Conservation (phyloP, 73 alveolate genomes). For the Tetrahymena elliotti region DNA sequence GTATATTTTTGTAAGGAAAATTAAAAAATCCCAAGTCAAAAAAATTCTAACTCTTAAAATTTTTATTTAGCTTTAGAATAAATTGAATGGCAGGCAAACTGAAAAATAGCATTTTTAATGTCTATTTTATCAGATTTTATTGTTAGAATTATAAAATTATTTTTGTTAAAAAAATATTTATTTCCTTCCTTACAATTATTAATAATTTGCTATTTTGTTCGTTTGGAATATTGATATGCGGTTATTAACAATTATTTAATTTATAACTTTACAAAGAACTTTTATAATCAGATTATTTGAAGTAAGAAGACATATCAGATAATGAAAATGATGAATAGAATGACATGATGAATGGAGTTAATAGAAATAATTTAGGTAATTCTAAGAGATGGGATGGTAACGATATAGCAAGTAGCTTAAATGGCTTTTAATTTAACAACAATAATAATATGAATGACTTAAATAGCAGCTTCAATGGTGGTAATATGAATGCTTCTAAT, state of each 20-base stretch:
- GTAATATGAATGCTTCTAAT: background rate
- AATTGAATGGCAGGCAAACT: too few relatives aligned
- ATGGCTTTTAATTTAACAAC: background rate
- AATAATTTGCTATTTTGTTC: background rate
- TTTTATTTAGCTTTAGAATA: too few relatives aligned
- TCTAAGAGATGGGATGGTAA: background rate
- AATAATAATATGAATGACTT: background rate
- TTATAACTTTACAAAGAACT: background rate
- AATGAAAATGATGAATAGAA: background rate
- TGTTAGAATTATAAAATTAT: too few relatives aligned
- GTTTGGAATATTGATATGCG: background rate
- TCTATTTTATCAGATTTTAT: too few relatives aligned
- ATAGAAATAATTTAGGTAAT: background rate
- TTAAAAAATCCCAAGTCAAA: too few relatives aligned
- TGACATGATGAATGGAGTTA: background rate
- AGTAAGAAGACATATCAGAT: background rate
- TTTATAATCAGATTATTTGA: background rate
- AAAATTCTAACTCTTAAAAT: too few relatives aligned
- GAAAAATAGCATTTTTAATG: too few relatives aligned
- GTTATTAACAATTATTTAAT: background rate
- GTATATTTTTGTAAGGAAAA: background rate
- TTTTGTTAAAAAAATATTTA: too few relatives aligned
- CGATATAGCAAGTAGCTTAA: background rate
- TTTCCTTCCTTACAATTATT: background rate
- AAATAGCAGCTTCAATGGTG: background rate